Percentiles rank a stretch among this genome's conserved stretches.
Evolutionary conservation across 2,329 filamentous ascomycete species (phyloP).

Genomic region (Alternaria triticina): DNA sequence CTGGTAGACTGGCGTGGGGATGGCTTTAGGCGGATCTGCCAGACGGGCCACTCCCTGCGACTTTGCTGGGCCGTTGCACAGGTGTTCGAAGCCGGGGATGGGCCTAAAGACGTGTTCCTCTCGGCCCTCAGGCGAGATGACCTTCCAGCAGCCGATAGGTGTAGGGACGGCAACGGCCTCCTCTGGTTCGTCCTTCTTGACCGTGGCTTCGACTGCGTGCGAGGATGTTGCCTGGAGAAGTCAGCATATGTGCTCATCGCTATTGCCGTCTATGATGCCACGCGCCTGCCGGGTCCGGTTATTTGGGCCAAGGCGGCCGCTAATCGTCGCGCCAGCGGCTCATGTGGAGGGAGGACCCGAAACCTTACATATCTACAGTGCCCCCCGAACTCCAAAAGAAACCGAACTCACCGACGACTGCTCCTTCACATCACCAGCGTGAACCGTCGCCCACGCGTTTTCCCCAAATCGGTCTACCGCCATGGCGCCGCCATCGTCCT

Average conservation of each 20-base stretch:
- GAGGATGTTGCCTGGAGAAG: constrained; percentile 3
- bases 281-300: background rate
- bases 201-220: background rate
- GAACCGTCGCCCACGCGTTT: constrained; percentile 6
- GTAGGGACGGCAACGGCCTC: constrained; percentile 18
- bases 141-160: constrained; percentile 27
- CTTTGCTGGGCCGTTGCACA: constrained; percentile 17
- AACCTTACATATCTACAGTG: constrained; percentile 13
- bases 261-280: background rate
- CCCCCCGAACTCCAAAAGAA: constrained; percentile 5
- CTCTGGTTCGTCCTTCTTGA: constrained; percentile 1
- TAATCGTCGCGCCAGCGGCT: background rate
- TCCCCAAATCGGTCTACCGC: background rate
- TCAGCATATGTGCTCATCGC: constrained; percentile 1
- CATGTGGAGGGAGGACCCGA: constrained; percentile 7
- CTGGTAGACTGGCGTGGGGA: background rate
- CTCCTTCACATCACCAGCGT: background rate
- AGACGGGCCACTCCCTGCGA: background rate
- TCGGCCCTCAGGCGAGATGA: constrained; percentile 28
- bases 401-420: constrained; percentile 3
- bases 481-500: background rate
- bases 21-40: background rate
- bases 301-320: constrained; percentile 5
- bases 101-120: constrained; percentile 28
- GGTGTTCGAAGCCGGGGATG: constrained; percentile 34